These are phyloP conservation scores for Colletotrichum falcatum DNA, from an alignment of 2,329 filamentous ascomycete genomes.

Conservation along the genomic window DNA sequence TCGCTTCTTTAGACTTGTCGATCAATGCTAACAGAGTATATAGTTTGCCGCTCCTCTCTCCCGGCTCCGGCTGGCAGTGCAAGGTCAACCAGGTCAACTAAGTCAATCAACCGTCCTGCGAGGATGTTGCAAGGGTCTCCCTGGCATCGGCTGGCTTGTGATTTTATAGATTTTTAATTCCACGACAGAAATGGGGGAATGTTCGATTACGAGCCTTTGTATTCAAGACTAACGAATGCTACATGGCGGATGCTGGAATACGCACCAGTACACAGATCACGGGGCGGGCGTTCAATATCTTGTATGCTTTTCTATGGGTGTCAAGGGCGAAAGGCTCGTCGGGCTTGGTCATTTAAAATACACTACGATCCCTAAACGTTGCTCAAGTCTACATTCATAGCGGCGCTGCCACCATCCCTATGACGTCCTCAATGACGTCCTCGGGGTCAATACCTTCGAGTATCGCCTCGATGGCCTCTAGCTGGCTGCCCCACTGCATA, in stretches of 20 bases:
- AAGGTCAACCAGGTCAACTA: slow-evolving; percentile 81
- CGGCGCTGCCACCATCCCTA: slow-evolving; percentile 68
- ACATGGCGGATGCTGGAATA: slow-evolving; percentile 27
- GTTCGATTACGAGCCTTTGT: slow-evolving; percentile 37
- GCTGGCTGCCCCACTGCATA: slow-evolving; percentile 90
- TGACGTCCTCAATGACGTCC: slow-evolving; percentile 73
- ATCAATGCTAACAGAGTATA: slow-evolving; percentile 51
- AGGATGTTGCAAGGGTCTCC: slow-evolving; percentile 12
- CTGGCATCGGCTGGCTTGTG: slow-evolving; percentile 34
- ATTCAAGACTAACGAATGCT: slow-evolving; percentile 25
- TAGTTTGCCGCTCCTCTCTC: slow-evolving; percentile 85
- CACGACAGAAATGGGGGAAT: slow-evolving; percentile 40
- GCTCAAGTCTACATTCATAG: slow-evolving; percentile 48
- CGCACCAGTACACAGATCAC: slow-evolving; percentile 34
- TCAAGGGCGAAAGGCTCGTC: slow-evolving; percentile 25
- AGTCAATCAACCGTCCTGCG: slow-evolving; percentile 38
- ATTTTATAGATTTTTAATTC: slow-evolving; percentile 43
- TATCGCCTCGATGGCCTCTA: slow-evolving; percentile 74
- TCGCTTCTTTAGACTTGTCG: neutral
- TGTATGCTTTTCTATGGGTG: slow-evolving; percentile 25
- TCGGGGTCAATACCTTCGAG: slow-evolving; percentile 72
- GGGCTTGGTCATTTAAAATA: slow-evolving; percentile 22
- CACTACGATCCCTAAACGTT: slow-evolving; percentile 18
- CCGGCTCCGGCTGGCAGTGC: slow-evolving; percentile 90
- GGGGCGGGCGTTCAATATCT: slow-evolving; percentile 36